Evolutionary conservation across 2,329 filamentous ascomycete genomes (phyloP).

Genomic region (Monosporascus sp.): DNA sequence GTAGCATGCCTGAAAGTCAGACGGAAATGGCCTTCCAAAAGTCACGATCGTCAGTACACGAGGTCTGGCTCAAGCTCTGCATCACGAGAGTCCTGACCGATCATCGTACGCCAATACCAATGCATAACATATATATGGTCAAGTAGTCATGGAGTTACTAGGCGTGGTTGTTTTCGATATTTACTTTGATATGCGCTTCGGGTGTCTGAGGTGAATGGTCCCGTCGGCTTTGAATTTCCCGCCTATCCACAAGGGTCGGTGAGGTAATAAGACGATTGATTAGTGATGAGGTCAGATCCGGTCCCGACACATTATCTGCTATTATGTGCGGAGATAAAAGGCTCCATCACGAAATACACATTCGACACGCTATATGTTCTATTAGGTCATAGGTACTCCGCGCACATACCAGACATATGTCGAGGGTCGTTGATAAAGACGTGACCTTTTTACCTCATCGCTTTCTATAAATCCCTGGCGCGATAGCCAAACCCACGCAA

Average conservation of each 20-base stretch:
- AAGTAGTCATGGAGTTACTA: too few relatives aligned
- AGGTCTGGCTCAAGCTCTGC: background rate
- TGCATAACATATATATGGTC: background rate
- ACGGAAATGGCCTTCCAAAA: background rate
- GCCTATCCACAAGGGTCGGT: background rate
- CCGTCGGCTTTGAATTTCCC: background rate
- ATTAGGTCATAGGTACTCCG: background rate
- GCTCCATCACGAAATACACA: background rate
- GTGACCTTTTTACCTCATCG: background rate
- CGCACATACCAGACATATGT: background rate
- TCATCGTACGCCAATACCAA: background rate
- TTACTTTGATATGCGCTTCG: background rate
- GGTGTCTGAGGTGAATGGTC: background rate
- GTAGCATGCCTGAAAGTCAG: slow-evolving; percentile 5
- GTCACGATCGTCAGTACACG: background rate
- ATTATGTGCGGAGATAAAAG: background rate
- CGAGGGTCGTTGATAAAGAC: background rate
- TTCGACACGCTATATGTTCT: background rate
- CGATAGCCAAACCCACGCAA: background rate
- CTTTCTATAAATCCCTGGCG: background rate
- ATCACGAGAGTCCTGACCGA: background rate
- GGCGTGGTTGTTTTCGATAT: too few relatives aligned
- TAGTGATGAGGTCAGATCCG: background rate
- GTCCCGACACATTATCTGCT: background rate
- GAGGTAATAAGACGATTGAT: background rate